Conservation (phyloP, 2,329 filamentous ascomycete genomes). For the Atkinsonella texensis region DNA sequence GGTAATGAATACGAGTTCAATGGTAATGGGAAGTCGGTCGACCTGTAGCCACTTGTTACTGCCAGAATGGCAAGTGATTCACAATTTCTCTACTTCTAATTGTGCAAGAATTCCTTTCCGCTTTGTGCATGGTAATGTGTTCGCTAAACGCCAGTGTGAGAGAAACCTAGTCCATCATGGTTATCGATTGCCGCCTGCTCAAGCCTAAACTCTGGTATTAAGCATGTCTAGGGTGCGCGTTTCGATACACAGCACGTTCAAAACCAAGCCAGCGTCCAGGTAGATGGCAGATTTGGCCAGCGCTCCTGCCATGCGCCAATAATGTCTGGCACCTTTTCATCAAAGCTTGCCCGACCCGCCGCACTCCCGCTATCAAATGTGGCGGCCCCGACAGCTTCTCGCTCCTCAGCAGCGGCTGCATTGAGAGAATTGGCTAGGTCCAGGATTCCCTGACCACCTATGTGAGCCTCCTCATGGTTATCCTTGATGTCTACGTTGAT, state of each 20-base stretch:
- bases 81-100: too few relatives aligned
- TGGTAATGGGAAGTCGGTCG: too few relatives aligned
- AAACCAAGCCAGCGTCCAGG: constrained; percentile 95
- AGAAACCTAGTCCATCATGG: too few relatives aligned
- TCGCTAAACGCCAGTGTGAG: too few relatives aligned
- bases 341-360: constrained; percentile 63
- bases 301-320: constrained; percentile 87
- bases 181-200: too few relatives aligned
- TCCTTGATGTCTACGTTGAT: constrained; percentile 98
- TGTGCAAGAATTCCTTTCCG: too few relatives aligned
- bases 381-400: constrained; percentile 48
- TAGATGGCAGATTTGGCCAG: constrained; percentile 80
- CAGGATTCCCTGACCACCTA: constrained; percentile 83
- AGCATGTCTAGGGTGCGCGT: not conserved
- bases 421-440: constrained; percentile 84
- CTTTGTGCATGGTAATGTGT: too few relatives aligned
- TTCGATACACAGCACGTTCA: constrained; percentile 27
- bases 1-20: too few relatives aligned
- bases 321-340: constrained; percentile 86
- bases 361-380: constrained; percentile 60
- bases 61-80: too few relatives aligned
- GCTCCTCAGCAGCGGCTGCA: constrained; percentile 64
- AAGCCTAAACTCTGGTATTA: not conserved
- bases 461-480: constrained; percentile 90
- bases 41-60: too few relatives aligned